phyloP scores from a whole-genome alignment of 495 filamentous ascomycete species.

The Chaetomium tenue region DNA sequence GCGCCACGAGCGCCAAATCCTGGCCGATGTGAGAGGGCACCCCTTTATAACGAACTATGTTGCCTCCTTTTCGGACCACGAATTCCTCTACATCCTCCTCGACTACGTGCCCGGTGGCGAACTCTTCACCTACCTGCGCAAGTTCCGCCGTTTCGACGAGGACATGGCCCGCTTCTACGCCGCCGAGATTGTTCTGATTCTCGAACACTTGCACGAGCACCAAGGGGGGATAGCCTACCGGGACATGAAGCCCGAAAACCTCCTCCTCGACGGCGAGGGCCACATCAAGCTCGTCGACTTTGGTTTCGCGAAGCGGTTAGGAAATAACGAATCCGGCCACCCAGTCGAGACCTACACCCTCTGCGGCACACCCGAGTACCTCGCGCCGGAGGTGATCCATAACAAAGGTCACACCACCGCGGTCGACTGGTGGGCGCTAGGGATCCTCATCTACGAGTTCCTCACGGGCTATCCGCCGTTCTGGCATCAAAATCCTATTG shows the following conservation, averaged over 20 bases:
- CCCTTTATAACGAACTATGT: slow-evolving; percentile 94
- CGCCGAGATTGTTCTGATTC: slow-evolving; percentile 88
- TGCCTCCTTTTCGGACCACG: slow-evolving; percentile 83
- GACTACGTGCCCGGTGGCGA: slow-evolving; percentile 92
- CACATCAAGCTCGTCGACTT: slow-evolving; percentile 99
- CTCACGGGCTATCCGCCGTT: slow-evolving; percentile 94
- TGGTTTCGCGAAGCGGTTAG: slow-evolving; percentile 87
- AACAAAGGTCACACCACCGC: slow-evolving; percentile 92
- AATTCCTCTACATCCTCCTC: slow-evolving; percentile 89
- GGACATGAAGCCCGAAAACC: slow-evolving; percentile 95
- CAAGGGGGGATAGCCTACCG: slow-evolving; percentile 84
- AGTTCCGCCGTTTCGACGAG: slow-evolving; percentile 81
- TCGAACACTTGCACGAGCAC: slow-evolving; percentile 88
- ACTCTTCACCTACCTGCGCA: slow-evolving; percentile 89
- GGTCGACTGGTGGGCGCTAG: slow-evolving; percentile 99
- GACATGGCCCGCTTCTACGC: slow-evolving; percentile 87
- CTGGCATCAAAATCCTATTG: slow-evolving; percentile 93
- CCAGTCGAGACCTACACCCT: slow-evolving; percentile 89
- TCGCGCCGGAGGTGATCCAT: slow-evolving; percentile 94
- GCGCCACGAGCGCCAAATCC: slow-evolving; percentile 83
- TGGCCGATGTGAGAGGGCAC: slow-evolving; percentile 83
- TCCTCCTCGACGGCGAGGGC: slow-evolving; percentile 85
- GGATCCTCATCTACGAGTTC: slow-evolving; percentile 95
- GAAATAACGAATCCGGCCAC: slow-evolving; percentile 44
- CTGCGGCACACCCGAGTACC: slow-evolving; percentile 94